Evolutionary conservation across 331 rosid genomes (phyloP).

Genomic region (Quercus lobata): DNA sequence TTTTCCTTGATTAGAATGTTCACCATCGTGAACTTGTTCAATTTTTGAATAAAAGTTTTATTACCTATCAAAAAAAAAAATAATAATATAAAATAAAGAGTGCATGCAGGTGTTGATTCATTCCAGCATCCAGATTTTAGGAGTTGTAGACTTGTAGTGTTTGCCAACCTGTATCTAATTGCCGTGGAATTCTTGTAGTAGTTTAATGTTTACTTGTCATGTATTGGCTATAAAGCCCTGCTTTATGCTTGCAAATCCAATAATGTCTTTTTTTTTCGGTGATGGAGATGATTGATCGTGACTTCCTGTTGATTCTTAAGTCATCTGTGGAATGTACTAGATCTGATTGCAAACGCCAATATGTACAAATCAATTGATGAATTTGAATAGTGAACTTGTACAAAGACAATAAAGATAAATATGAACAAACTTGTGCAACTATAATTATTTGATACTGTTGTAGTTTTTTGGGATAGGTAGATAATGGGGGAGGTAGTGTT

Average conservation of each 20-base stretch:
- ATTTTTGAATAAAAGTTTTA: no score
- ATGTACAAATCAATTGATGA: neutral
- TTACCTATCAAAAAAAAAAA: no score
- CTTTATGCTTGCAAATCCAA: neutral
- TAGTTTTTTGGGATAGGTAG: no score
- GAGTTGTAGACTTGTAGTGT: neutral
- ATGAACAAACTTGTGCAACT: neutral
- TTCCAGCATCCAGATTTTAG: neutral
- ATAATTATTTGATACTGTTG: neutral
- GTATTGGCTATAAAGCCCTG: neutral
- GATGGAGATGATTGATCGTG: neutral
- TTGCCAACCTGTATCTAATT: neutral
- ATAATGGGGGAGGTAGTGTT: no score
- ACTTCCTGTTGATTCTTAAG: neutral
- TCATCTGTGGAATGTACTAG: neutral
- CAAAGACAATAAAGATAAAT: neutral
- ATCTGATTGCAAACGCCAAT: neutral
- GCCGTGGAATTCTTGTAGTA: neutral
- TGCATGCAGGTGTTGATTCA: neutral
- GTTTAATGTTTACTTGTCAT: neutral
- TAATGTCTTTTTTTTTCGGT: neutral
- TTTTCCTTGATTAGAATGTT: no score
- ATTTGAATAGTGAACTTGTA: neutral
- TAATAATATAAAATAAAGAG: no score
- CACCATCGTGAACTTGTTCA: no score